phyloP scores from a whole-genome alignment of 768 basidiomycete genomes.

The Agaricus bisporus region DNA sequence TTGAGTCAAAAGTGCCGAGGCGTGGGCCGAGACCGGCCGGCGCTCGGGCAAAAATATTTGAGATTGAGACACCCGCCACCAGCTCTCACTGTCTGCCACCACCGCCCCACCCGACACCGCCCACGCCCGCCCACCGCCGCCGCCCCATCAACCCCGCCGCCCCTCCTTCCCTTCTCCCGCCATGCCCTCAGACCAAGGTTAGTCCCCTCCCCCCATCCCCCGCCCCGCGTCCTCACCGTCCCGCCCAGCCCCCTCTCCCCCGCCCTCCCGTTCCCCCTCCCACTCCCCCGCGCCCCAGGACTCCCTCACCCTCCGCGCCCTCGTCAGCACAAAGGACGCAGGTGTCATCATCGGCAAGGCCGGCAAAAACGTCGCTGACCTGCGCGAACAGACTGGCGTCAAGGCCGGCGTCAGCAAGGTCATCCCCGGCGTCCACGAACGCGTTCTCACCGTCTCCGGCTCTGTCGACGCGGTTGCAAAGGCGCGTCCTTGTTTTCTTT shows the following conservation, averaged over 20 bases:
- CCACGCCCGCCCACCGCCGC: constrained; percentile 10
- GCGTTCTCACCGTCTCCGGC: constrained; percentile 92
- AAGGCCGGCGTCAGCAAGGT: constrained; percentile 99
- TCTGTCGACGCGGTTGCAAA: constrained; percentile 90
- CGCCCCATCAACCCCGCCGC: constrained; percentile 20
- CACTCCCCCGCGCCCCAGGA: constrained; percentile 68
- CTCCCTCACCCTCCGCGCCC: constrained; percentile 83
- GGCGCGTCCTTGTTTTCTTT: constrained; percentile 34
- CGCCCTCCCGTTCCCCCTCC: constrained; percentile 70
- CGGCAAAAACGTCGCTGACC: constrained; percentile 96
- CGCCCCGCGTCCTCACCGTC: constrained; percentile 7
- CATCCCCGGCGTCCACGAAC: constrained; percentile 95
- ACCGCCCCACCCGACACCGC: constrained; percentile 16
- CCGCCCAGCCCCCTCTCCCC: constrained; percentile 34
- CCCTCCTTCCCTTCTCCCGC: constrained; percentile 25
- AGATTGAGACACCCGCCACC: background rate
- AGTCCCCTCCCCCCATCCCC: constrained; percentile 14
- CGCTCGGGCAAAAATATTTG: background rate
- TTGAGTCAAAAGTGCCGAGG: constrained; percentile 12
- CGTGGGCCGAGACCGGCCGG: constrained; percentile 22
- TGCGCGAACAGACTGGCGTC: constrained; percentile 92
- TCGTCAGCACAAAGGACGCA: constrained; percentile 95
- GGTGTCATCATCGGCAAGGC: constrained; percentile 96
- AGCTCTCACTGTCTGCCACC: background rate
- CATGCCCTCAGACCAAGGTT: constrained; percentile 71